These are phyloP conservation scores for Meripilus lineatus DNA, from an alignment of 1,284 basidiomycete species.

Conservation along the genomic window DNA sequence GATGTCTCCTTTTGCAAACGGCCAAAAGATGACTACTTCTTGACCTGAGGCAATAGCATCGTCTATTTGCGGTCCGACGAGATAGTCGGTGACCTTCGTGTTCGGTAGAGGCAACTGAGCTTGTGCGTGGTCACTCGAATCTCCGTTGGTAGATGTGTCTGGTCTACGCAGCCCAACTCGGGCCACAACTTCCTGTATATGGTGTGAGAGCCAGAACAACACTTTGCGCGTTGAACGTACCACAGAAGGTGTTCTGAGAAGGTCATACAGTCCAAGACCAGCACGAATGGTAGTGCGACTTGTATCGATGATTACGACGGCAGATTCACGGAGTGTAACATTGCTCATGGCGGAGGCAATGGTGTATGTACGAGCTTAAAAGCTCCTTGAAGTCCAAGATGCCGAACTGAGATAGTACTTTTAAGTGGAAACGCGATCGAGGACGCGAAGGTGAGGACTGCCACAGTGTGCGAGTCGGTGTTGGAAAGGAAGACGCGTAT, in stretches of 20 bases:
- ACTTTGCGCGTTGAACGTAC: conserved; percentile 39
- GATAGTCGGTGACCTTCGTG: conserved; percentile 70
- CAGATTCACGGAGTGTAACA: conserved; percentile 74
- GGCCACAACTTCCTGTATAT: conserved; percentile 58
- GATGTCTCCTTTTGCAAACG: conserved; percentile 74
- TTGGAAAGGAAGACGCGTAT: no score
- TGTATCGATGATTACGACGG: conserved; percentile 78
- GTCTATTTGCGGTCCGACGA: conserved; percentile 80
- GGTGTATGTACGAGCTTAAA: not conserved
- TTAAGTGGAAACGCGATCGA: no score
- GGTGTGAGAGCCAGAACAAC: conserved; percentile 7
- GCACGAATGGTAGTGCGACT: conserved; percentile 68
- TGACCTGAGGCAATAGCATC: conserved; percentile 73
- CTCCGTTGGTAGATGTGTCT: conserved; percentile 12
- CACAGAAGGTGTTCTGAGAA: conserved; percentile 69
- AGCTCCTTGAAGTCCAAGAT: no score
- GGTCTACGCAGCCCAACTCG: conserved; percentile 65
- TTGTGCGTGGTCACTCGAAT: conserved; percentile 24
- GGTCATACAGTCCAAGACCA: conserved; percentile 77
- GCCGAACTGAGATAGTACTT: no score
- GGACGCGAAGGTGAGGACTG: no score
- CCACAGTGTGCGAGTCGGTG: no score
- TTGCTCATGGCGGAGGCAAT: conserved; percentile 20
- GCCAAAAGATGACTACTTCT: conserved; percentile 76
- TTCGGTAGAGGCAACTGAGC: no score